phyloP scores from a whole-genome alignment of 805 yeast genomes.

The Cyberlindnera mississippiensis region DNA sequence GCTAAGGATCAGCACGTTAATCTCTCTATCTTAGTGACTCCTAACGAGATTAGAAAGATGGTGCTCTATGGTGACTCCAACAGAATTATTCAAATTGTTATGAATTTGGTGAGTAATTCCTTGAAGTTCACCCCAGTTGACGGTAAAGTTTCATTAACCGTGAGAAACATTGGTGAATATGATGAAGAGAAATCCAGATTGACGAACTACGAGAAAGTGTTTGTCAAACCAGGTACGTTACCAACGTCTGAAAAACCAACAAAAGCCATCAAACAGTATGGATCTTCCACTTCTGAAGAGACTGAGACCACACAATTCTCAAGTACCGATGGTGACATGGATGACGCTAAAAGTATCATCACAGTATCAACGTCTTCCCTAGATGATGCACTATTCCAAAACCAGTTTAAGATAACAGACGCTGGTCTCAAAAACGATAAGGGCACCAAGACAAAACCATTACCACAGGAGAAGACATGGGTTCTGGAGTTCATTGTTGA shows the following conservation, averaged over 20 bases:
- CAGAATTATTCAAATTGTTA: constrained; percentile 84
- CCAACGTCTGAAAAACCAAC: not conserved
- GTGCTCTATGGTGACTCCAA: constrained; percentile 84
- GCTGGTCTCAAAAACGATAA: constrained; percentile 15
- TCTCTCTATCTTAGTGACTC: constrained; percentile 57
- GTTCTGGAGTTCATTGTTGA: constrained; percentile 62
- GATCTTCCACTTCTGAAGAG: constrained; percentile 10
- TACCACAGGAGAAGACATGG: constrained; percentile 32
- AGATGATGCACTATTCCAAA: constrained; percentile 39
- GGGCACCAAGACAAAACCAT: constrained; percentile 18
- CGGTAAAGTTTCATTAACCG: constrained; percentile 68
- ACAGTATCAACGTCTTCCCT: constrained; percentile 35
- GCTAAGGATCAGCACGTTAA: constrained; percentile 75
- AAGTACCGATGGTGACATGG: constrained; percentile 11
- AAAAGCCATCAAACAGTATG: constrained; percentile 2
- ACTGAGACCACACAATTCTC: constrained; percentile 10
- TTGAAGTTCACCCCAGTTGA: constrained; percentile 89
- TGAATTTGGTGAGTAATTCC: constrained; percentile 89
- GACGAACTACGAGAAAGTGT: constrained; percentile 43
- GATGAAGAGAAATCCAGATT: constrained; percentile 48
- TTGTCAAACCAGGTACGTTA: constrained; percentile 28
- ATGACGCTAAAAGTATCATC: constrained; percentile 17
- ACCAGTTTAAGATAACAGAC: constrained; percentile 34
- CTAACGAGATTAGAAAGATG: constrained; percentile 56
- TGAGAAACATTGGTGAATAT: constrained; percentile 66